phyloP scores from a whole-genome alignment of 345 rosid genomes.

The Gossypium stocksii region DNA sequence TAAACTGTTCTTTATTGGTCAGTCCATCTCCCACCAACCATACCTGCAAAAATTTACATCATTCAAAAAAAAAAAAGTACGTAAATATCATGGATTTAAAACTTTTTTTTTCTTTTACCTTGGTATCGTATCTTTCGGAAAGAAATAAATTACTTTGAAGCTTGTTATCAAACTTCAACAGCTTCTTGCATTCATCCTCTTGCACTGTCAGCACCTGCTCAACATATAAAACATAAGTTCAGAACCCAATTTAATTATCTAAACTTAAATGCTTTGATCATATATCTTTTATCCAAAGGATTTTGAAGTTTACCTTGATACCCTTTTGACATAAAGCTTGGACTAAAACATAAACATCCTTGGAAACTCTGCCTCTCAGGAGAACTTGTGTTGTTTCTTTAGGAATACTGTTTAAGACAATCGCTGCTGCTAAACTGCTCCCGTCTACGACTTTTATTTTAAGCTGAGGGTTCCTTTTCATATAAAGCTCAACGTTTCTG shows the following conservation, averaged over 20 bases:
- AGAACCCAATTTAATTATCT: background rate
- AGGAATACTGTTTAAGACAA: conserved; percentile 41
- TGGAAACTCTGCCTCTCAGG: conserved; percentile 39
- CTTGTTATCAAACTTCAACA: conserved; percentile 22
- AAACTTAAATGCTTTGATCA: background rate
- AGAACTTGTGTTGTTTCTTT: conserved; percentile 33
- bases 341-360: conserved; percentile 34
- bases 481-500: conserved; percentile 39
- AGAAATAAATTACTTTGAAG: conserved; percentile 23
- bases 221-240: background rate
- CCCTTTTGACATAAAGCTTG: conserved; percentile 37
- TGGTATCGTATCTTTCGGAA: conserved; percentile 15
- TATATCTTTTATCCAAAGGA: background rate
- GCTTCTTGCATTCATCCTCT: conserved; percentile 31
- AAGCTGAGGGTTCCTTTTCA: conserved; percentile 38
- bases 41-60: conserved; percentile 24
- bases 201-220: conserved; percentile 29
- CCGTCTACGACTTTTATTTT: conserved; percentile 56
- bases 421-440: conserved; percentile 45
- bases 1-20: conserved; percentile 39
- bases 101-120: background rate
- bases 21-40: conserved; percentile 67
- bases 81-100: background rate
- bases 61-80: background rate
- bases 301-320: conserved; percentile 28